phyloP scores from a whole-genome alignment of 257 asterid species.

The Capsicum chinense region DNA sequence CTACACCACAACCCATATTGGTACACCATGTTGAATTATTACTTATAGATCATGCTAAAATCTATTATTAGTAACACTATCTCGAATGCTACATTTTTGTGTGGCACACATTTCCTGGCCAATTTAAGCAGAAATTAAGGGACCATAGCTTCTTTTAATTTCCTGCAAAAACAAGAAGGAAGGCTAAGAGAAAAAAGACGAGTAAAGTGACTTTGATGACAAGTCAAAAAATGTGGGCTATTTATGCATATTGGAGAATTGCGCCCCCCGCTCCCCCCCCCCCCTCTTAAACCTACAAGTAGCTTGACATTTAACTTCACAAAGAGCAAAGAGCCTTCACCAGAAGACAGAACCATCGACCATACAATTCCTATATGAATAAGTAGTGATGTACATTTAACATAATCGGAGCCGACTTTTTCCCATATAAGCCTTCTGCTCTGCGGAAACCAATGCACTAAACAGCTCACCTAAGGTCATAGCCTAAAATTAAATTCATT shows the following conservation, averaged over 20 bases:
- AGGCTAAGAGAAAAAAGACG: background rate
- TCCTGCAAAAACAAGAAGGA: background rate
- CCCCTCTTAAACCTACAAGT: background rate
- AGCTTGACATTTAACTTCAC: background rate
- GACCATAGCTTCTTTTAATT: background rate
- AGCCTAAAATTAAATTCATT: background rate
- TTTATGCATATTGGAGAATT: background rate
- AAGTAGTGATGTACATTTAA: conserved; percentile 20
- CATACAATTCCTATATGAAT: background rate
- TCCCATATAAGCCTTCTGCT: background rate
- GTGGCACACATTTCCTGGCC: conserved; percentile 25
- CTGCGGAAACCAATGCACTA: background rate
- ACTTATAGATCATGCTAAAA: background rate
- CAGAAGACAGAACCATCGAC: background rate
- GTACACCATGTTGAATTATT: too few relatives aligned
- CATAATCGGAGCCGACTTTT: conserved; percentile 12
- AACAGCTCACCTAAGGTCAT: background rate
- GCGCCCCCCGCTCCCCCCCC: background rate
- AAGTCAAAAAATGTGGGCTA: background rate
- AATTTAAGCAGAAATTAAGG: background rate
- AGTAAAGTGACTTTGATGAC: background rate
- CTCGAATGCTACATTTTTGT: background rate
- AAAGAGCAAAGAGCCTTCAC: background rate
- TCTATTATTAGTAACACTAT: background rate
- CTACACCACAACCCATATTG: too few relatives aligned